Evolutionary conservation across 257 asterid genomes (phyloP).

Genomic region (Thymus mandschuricus): DNA sequence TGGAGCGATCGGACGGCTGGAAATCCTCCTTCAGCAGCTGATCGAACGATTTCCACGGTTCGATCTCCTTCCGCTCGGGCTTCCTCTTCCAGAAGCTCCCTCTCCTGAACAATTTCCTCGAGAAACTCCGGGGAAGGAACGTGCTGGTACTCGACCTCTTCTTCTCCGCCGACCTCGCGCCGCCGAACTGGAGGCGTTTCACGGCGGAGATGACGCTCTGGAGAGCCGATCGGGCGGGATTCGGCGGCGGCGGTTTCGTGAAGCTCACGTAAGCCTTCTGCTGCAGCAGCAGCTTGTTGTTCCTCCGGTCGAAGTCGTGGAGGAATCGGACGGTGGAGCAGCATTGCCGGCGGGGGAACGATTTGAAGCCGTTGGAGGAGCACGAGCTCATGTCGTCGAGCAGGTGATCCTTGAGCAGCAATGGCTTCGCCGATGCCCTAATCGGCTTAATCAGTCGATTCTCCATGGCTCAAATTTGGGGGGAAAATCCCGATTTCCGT

Average conservation of each 20-base stretch:
- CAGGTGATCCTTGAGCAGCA: conserved; percentile 49
- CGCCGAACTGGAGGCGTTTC: conserved; percentile 52
- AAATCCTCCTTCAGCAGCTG: conserved; percentile 45
- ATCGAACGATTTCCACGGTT: conserved; percentile 48
- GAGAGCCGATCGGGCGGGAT: conserved; percentile 51
- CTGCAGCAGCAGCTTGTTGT: conserved; percentile 25
- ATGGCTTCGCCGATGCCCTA: conserved; percentile 34
- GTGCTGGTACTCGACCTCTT: conserved; percentile 22
- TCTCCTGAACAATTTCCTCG: conserved; percentile 49
- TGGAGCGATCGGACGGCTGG: conserved; percentile 32
- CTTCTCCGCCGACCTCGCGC: conserved; percentile 32
- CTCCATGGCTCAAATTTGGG: conserved; percentile 35
- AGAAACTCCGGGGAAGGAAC: conserved; percentile 52
- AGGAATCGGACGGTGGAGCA: conserved; percentile 48
- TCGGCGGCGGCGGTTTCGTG: conserved; percentile 37
- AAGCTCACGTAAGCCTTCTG: conserved; percentile 5
- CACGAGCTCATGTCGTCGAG: conserved; percentile 58
- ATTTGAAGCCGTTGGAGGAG: conserved; percentile 63
- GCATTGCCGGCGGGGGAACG: conserved; percentile 55
- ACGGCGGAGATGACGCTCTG: conserved; percentile 63
- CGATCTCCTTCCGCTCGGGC: conserved; percentile 53
- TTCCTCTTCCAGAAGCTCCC: conserved; percentile 61
- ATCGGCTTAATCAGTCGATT: conserved; percentile 28
- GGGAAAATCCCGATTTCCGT: neutral
- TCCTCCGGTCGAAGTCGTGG: conserved; percentile 35